These are phyloP conservation scores for Eucalyptus fibrosa DNA, from an alignment of 345 rosid species.

Conservation along the genomic window DNA sequence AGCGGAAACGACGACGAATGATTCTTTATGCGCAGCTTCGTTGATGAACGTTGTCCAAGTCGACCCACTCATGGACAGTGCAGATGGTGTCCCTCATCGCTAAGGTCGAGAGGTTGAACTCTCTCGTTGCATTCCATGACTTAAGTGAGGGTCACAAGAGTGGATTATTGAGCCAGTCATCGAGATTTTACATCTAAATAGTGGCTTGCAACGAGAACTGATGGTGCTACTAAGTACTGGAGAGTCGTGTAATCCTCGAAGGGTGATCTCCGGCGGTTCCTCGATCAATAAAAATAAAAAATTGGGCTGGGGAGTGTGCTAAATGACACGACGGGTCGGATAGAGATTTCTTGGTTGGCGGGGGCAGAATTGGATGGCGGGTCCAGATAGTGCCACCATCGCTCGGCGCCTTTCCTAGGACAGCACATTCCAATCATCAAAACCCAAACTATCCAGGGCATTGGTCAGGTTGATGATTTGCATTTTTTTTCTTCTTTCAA, in stretches of 20 bases:
- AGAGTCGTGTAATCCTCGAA: too few species aligned
- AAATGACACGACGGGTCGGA: background rate
- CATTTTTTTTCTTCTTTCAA: too few species aligned
- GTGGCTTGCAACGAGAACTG: rapidly evolving
- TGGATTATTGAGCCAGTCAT: rapidly evolving
- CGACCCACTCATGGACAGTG: too few species aligned
- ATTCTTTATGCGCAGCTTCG: background rate
- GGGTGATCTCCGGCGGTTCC: rapidly evolving
- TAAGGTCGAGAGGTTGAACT: too few species aligned
- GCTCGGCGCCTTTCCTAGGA: background rate
- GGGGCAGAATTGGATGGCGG: background rate
- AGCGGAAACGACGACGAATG: background rate
- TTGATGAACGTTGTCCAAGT: background rate
- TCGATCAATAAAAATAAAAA: too few species aligned
- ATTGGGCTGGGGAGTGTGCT: background rate
- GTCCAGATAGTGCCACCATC: background rate
- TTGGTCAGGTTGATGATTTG: too few species aligned
- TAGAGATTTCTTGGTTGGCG: background rate
- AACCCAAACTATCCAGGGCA: background rate
- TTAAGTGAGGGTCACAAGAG: rapidly evolving
- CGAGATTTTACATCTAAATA: too few species aligned
- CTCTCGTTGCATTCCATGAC: too few species aligned
- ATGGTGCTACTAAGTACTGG: rapidly evolving
- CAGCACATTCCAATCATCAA: background rate
- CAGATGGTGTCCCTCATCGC: rapidly evolving